A percentile compares a stretch with the other conserved stretches of the same genome.
Evolutionary conservation across 106 monocot species (phyloP).

Genomic region (Apostasia shenzhenica): DNA sequence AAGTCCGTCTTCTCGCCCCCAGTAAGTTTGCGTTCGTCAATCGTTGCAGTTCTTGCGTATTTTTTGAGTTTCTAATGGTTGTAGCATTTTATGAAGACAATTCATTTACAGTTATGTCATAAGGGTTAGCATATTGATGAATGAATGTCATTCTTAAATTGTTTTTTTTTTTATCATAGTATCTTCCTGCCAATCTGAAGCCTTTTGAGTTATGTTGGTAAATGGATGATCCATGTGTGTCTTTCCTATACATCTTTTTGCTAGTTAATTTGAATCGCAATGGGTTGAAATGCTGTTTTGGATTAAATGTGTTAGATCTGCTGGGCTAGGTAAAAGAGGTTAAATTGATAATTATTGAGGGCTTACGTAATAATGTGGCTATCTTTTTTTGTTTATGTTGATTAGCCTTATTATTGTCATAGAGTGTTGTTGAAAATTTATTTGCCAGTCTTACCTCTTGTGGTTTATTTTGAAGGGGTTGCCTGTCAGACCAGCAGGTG

Average conservation of each 20-base stretch:
- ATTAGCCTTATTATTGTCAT: not conserved
- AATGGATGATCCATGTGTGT: too few species aligned
- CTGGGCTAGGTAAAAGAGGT: not conserved
- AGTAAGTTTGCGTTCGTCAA: not conserved
- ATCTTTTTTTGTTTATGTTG: not conserved
- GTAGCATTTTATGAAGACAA: not conserved
- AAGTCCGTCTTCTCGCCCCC: constrained; percentile 15
- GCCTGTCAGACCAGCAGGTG: constrained; percentile 30
- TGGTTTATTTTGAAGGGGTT: constrained; percentile 34
- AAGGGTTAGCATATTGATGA: not conserved
- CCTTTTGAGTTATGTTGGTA: too few species aligned
- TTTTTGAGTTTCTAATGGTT: not conserved
- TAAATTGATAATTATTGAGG: not conserved
- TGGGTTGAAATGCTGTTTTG: too few species aligned
- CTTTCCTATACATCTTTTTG: too few species aligned
- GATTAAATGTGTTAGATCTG: not conserved
- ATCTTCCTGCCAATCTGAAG: too few species aligned
- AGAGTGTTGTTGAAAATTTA: not conserved
- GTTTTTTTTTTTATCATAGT: too few species aligned
- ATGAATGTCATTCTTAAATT: too few species aligned
- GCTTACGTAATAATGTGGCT: not conserved
- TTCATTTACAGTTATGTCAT: too few species aligned
- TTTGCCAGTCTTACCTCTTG: not conserved
- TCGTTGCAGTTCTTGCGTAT: not conserved
- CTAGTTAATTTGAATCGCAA: too few species aligned